Percentiles rank a stretch among this genome's conserved stretches.
phyloP scores from a whole-genome alignment of 331 rosid genomes.

The Stylosanthes scabra region DNA sequence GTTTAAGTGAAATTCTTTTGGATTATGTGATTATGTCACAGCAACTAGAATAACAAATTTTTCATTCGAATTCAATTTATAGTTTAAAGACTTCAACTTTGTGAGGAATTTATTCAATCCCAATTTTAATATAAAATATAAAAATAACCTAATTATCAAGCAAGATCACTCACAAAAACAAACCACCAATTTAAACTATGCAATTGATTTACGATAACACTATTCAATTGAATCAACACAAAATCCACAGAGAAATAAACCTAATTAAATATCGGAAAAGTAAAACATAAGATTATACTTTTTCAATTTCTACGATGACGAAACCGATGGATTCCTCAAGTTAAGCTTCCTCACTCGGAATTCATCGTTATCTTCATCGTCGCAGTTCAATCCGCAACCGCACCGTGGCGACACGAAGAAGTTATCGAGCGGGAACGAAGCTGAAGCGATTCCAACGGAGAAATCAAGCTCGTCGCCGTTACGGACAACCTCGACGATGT shows the following conservation, averaged over 20 bases:
- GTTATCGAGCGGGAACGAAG: conserved; percentile 49
- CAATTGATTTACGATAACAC: background rate
- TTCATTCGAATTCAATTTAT: background rate
- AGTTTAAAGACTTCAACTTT: no score
- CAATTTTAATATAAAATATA: no score
- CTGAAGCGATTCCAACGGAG: conserved; percentile 65
- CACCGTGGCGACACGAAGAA: conserved; percentile 64
- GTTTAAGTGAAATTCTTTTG: no score
- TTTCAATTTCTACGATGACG: conserved; percentile 32
- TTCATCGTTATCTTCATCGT: background rate
- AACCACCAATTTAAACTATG: background rate
- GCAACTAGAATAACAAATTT: no score
- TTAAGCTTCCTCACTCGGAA: conserved; percentile 44
- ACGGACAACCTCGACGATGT: conserved; percentile 55
- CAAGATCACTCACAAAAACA: background rate
- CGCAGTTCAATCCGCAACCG: conserved; percentile 69
- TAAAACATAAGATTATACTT: background rate
- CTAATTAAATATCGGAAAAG: background rate
- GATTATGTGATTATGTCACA: no score
- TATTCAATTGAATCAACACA: background rate
- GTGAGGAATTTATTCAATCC: no score
- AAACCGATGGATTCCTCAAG: conserved; percentile 43
- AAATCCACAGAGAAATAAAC: background rate
- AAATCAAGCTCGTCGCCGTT: conserved; percentile 46
- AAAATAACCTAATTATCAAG: background rate